Percentiles rank a stretch among this genome's conserved stretches.
phyloP scores from a whole-genome alignment of 176 grass and related monocot species.

The Aegilops umbellulata region DNA sequence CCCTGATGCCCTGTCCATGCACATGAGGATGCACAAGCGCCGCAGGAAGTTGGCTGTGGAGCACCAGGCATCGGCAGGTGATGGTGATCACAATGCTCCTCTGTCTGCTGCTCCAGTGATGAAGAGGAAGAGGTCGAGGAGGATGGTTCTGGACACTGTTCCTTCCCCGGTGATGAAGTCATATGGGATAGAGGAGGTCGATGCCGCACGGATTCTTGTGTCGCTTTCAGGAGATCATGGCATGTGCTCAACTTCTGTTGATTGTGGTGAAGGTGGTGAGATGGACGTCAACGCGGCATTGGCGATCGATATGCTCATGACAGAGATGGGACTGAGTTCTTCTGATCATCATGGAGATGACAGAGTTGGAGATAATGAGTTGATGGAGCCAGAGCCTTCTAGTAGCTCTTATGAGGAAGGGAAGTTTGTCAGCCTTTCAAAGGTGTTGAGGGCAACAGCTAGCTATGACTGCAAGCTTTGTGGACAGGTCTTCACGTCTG shows the following conservation, averaged over 20 bases:
- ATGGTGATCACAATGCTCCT: not conserved
- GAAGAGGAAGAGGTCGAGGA: constrained; percentile 1
- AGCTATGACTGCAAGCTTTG: constrained; percentile 35
- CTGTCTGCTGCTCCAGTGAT: constrained; percentile 5
- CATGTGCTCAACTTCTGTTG: not conserved
- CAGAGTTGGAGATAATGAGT: not conserved
- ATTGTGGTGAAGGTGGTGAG: not conserved
- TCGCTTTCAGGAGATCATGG: constrained; percentile 37
- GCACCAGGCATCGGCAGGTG: not conserved
- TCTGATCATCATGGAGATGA: not conserved
- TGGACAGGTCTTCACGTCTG: constrained; percentile 26
- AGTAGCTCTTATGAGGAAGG: constrained; percentile 12
- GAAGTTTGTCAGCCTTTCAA: constrained; percentile 29
- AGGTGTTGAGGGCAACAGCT: constrained; percentile 14
- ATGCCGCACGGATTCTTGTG: constrained; percentile 39
- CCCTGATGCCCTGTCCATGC: not conserved
- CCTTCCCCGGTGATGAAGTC: constrained; percentile 1
- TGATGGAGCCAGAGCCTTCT: constrained; percentile 16
- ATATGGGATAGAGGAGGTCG: constrained; percentile 26
- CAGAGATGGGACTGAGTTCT: constrained; percentile 5
- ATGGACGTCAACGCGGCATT: not conserved
- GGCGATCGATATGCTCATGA: not conserved
- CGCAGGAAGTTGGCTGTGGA: not conserved
- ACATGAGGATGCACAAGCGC: constrained; percentile 26
- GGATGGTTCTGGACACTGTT: not conserved